Conservation (phyloP, 257 asterid species). For the Henckelia pumila region DNA sequence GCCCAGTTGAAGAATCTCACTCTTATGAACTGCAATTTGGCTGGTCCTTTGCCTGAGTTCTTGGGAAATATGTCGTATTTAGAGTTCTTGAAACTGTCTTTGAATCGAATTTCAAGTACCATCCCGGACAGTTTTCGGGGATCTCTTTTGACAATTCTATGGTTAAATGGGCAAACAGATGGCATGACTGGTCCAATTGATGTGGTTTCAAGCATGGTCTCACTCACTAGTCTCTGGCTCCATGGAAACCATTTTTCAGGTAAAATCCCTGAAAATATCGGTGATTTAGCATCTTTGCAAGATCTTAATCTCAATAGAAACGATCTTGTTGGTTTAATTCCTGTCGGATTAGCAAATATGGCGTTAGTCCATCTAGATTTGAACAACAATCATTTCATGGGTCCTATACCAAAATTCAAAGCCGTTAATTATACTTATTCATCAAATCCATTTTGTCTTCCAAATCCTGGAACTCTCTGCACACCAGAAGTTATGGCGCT, state of each 20-base stretch:
- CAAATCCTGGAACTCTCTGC: constrained; percentile 49
- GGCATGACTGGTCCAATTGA: constrained; percentile 76
- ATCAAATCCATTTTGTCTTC: constrained; percentile 60
- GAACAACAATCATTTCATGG: constrained; percentile 76
- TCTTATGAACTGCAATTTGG: constrained; percentile 55
- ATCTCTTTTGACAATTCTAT: constrained; percentile 44
- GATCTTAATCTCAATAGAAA: constrained; percentile 65
- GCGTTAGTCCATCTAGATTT: constrained; percentile 53
- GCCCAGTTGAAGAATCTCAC: constrained; percentile 69
- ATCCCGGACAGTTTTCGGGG: constrained; percentile 64
- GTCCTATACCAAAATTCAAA: constrained; percentile 70
- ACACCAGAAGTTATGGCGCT: constrained; percentile 64
- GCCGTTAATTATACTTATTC: constrained; percentile 44
- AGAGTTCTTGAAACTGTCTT: constrained; percentile 59
- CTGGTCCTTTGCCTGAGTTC: constrained; percentile 72
- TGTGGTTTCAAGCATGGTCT: constrained; percentile 46
- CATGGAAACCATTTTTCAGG: constrained; percentile 86
- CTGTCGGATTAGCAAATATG: constrained; percentile 54
- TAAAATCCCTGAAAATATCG: constrained; percentile 60
- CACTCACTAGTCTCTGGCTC: constrained; percentile 77
- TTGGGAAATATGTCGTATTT: constrained; percentile 69
- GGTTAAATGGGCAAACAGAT: constrained; percentile 68
- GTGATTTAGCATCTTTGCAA: constrained; percentile 48
- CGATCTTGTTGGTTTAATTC: constrained; percentile 73
- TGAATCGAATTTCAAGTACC: constrained; percentile 53